Conservation (phyloP, 164 flowering plant genomes). For the Sedum album region DNA sequence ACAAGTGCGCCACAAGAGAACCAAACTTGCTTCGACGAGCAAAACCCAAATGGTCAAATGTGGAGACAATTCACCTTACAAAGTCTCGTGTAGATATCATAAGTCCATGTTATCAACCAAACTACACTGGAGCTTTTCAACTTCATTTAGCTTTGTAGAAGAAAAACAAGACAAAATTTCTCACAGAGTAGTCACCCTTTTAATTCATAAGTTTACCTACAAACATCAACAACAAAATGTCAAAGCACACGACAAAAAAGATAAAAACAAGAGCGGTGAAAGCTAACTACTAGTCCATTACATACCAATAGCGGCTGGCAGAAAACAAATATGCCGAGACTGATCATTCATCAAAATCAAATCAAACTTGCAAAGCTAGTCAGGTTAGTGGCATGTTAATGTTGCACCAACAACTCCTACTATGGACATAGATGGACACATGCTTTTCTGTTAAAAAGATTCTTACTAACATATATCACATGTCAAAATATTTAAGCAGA, state of each 20-base stretch:
- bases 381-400: not conserved
- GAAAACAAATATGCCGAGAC: too few species aligned
- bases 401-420: not conserved
- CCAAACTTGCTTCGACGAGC: too few species aligned
- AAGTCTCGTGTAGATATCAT: too few species aligned
- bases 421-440: not conserved
- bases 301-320: too few species aligned
- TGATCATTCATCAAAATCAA: too few species aligned
- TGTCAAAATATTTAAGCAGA: too few species aligned
- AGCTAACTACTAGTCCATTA: conserved; percentile 1
- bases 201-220: not conserved
- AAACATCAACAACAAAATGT: conserved; percentile 6
- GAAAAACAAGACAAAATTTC: not conserved
- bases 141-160: not conserved
- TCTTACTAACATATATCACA: not conserved
- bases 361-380: not conserved
- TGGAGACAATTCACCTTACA: too few species aligned
- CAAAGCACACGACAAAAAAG: not conserved
- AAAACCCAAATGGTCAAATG: too few species aligned
- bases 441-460: too few species aligned
- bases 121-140: not conserved
- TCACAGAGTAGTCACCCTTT: not conserved
- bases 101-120: not conserved
- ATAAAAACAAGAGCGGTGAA: not conserved
- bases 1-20: too few species aligned